Evolutionary conservation across 305 asterid genomes (phyloP).

Genomic region (Fraxinus sp.): DNA sequence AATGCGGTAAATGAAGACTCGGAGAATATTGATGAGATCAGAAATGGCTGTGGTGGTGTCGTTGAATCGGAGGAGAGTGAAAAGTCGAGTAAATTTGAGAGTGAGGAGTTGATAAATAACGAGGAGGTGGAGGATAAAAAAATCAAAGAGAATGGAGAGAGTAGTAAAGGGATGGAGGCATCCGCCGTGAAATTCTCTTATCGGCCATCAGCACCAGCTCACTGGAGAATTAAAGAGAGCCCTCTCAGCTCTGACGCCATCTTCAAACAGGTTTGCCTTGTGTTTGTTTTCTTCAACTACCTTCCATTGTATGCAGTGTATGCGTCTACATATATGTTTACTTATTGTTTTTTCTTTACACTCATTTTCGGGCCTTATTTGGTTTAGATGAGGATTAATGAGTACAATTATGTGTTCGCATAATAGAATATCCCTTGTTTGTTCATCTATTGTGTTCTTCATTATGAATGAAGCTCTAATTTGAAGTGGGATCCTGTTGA

Average conservation of each 20-base stretch:
- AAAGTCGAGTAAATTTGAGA: slow-evolving; percentile 29
- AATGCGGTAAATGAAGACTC: slow-evolving; percentile 20
- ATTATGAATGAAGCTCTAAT: not conserved
- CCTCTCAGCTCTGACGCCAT: slow-evolving; percentile 97
- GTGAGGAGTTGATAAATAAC: slow-evolving; percentile 24
- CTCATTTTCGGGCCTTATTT: not conserved
- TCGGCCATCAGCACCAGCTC: slow-evolving; percentile 88
- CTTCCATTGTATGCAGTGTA: not conserved
- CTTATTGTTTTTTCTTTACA: not conserved
- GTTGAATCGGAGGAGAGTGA: slow-evolving; percentile 30
- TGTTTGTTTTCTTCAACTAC: not conserved
- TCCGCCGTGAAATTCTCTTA: slow-evolving; percentile 46
- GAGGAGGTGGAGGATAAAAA: slow-evolving; percentile 34
- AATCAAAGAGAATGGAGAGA: slow-evolving; percentile 40
- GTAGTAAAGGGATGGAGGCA: slow-evolving; percentile 33
- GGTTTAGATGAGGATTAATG: not conserved
- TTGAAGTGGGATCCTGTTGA: not conserved
- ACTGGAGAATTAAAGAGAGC: slow-evolving; percentile 75
- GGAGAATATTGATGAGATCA: slow-evolving; percentile 29
- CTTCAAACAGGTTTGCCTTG: slow-evolving; percentile 58
- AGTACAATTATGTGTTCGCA: not conserved
- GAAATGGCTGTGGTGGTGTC: slow-evolving; percentile 29
- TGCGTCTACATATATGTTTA: not conserved
- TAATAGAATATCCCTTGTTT: not conserved
- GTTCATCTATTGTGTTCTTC: not conserved